These are phyloP conservation scores for Parathielavia hyrcaniae DNA, from an alignment of 495 filamentous ascomycete species.

Conservation along the genomic window DNA sequence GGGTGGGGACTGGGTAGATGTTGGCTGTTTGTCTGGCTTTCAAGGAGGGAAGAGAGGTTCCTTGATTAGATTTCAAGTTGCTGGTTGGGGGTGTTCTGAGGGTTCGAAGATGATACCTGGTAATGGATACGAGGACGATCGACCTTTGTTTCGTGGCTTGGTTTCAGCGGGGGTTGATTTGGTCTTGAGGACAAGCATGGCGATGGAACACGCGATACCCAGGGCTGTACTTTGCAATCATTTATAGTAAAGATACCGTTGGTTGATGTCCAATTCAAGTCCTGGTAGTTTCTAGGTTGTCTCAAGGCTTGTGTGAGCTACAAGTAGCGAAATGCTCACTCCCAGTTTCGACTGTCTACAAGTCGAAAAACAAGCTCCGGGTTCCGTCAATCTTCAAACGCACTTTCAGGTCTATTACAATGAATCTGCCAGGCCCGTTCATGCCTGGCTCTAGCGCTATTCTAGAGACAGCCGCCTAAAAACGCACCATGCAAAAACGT, in stretches of 20 bases:
- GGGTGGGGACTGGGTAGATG: not conserved
- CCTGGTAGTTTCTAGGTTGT: not conserved
- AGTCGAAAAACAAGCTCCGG: not conserved
- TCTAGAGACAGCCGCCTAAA: not conserved
- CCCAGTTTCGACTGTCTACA: too few relatives aligned
- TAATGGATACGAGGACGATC: too few relatives aligned
- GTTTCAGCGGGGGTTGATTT: not conserved
- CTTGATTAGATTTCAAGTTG: too few relatives aligned
- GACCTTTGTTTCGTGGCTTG: not conserved
- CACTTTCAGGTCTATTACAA: not conserved
- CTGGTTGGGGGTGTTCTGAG: too few relatives aligned
- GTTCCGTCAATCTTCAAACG: not conserved
- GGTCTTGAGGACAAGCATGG: not conserved
- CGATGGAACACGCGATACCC: constrained; percentile 1
- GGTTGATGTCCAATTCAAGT: too few relatives aligned
- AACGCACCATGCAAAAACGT: not conserved
- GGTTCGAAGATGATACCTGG: too few relatives aligned
- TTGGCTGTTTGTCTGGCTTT: too few relatives aligned
- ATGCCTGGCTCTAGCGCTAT: not conserved
- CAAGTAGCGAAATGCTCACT: not conserved
- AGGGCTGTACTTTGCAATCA: constrained; percentile 5
- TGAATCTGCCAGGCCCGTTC: not conserved
- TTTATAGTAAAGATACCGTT: not conserved
- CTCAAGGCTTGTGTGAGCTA: not conserved
- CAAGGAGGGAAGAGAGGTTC: too few relatives aligned